Conservation (phyloP, 805 yeast genomes). For the Wickerhamomyces sydowiorum region DNA sequence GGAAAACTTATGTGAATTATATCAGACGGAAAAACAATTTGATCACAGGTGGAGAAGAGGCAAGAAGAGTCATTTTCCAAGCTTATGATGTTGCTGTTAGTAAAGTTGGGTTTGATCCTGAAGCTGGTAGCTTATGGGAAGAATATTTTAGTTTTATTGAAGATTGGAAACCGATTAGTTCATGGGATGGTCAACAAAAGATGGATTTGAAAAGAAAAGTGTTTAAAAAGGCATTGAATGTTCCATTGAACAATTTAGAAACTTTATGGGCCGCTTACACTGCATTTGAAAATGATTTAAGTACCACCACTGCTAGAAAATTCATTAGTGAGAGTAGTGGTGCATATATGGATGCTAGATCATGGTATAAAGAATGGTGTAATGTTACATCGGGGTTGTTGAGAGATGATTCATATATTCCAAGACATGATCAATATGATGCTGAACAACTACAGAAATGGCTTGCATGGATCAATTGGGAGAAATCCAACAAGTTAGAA, state of each 20-base stretch:
- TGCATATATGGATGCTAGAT: constrained; percentile 81
- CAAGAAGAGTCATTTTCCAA: constrained; percentile 64
- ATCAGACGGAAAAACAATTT: constrained; percentile 64
- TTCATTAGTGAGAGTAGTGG: constrained; percentile 77
- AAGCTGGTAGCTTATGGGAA: constrained; percentile 68
- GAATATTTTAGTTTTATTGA: constrained; percentile 78
- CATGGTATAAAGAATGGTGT: constrained; percentile 66
- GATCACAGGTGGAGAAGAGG: constrained; percentile 77
- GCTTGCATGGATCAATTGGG: constrained; percentile 78
- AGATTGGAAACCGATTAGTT: constrained; percentile 69
- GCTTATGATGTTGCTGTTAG: constrained; percentile 82
- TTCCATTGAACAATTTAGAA: constrained; percentile 76
- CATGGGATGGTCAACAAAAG: constrained; percentile 83
- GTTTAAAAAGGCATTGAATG: constrained; percentile 60
- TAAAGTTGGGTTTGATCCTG: constrained; percentile 73
- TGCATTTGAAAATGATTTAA: constrained; percentile 74
- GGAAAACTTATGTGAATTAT: constrained; percentile 73
- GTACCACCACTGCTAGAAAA: constrained; percentile 74
- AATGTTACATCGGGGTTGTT: constrained; percentile 48
- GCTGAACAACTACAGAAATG: constrained; percentile 45
- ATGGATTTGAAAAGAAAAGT: constrained; percentile 69
- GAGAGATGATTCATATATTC: constrained; percentile 27
- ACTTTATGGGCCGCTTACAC: constrained; percentile 77
- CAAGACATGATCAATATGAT: constrained; percentile 20
- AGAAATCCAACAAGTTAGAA: constrained; percentile 62